Evolutionary conservation across 306 rosid species (phyloP), one percentile per base, ranked within the genome.

Genomic region (Quercus variabilis): DNA sequence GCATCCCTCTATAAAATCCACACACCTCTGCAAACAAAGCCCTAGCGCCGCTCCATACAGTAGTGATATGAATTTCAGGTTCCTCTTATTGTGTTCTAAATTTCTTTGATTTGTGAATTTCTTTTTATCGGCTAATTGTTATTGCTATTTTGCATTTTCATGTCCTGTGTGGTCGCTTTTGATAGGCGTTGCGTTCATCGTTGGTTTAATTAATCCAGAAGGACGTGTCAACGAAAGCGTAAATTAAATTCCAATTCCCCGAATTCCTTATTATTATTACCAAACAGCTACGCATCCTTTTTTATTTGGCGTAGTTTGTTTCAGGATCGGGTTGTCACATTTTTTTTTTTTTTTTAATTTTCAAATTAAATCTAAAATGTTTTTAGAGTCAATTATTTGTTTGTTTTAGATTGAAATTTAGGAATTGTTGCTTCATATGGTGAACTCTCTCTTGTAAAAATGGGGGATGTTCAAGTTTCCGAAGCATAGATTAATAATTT

Each of bases 171-270:
- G 18, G 5, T 85, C 84, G 97, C 97, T 92, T 94, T 86, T 13
- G 94, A 94, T 87, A 94, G 96, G 96, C 97, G 94, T 94, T 90
- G 85, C 91, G 96, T 94, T 89, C 90, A 71, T 87, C 84, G 81
- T 65, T 60, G 81, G 79, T 74, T 63, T 77, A 77, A 3, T 71
- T 70, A 80, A 52, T 81, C 86, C 88, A 46, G 89, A 90, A 80
- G 89, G 86, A 84, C 95, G 98, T 19, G 94, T 94, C 96, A 94
- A 92, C 92, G 97, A 71, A 92, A 90, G 96, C 97, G 90, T 92
- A 90, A 31, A 92, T 10, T 19, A 65, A 69, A 87, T 54, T 69
- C 65, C 82, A 82, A 80, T 74, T 11, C 51, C 77, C 74, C 20
- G 54, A 49, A 3, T 43, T 3, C 67, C 52, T 76, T 1, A 6